These are phyloP conservation scores for Phaseolus coccineus DNA, from an alignment of 331 rosid species.

Conservation along the genomic window DNA sequence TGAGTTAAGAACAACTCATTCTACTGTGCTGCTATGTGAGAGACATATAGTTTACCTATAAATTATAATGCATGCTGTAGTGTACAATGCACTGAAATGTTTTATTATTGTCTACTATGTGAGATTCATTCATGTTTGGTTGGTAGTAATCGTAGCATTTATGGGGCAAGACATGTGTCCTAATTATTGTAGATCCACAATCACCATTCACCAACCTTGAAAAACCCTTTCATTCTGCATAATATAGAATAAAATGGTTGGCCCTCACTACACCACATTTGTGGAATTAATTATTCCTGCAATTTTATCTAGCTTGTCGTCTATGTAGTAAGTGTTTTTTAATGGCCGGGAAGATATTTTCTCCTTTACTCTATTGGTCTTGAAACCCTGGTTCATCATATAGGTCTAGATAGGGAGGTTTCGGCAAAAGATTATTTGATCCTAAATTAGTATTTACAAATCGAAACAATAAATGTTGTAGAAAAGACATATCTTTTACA, in stretches of 20 bases:
- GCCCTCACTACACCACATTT: conserved; percentile 14
- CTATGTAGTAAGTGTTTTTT: conserved; percentile 23
- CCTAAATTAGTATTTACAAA: too few relatives aligned
- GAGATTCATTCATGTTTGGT: conserved; percentile 46
- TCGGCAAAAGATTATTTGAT: too few relatives aligned
- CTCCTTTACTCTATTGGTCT: too few relatives aligned
- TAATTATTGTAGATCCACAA: conserved; percentile 52
- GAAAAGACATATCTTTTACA: too few relatives aligned
- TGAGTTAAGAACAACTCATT: too few relatives aligned
- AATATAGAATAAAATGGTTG: conserved; percentile 32
- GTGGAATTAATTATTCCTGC: conserved; percentile 32
- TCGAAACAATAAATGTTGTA: too few relatives aligned
- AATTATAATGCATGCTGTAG: neutral
- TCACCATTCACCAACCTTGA: conserved; percentile 45
- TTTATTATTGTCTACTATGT: conserved; percentile 2
- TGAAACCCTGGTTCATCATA: too few relatives aligned
- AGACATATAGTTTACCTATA: neutral
- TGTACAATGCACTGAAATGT: neutral
- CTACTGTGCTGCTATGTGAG: neutral
- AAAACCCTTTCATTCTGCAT: conserved; percentile 38
- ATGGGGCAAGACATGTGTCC: conserved; percentile 59
- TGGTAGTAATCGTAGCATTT: conserved; percentile 54
- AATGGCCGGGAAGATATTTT: too few relatives aligned
- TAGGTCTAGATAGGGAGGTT: too few relatives aligned
- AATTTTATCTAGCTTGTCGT: conserved; percentile 19